phyloP scores from a whole-genome alignment of 805 yeast genomes.

The Cyberlindnera suaveolens region DNA sequence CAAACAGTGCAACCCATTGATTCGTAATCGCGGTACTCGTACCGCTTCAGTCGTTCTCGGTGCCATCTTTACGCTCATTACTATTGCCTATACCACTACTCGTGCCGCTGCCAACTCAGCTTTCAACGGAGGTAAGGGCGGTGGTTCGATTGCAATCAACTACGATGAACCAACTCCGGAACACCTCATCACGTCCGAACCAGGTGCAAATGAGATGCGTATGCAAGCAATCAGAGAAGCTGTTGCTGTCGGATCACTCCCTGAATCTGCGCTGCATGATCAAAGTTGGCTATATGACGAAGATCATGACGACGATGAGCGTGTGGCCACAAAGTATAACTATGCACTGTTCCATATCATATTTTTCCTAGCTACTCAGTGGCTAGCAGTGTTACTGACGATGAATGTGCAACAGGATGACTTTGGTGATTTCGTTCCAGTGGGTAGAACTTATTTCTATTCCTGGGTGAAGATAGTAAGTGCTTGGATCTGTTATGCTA shows the following conservation, averaged over 20 bases:
- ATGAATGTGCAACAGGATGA: constrained; percentile 83
- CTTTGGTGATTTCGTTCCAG: constrained; percentile 88
- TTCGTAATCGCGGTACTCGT: constrained; percentile 84
- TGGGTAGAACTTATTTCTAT: constrained; percentile 92
- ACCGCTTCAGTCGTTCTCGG: constrained; percentile 84
- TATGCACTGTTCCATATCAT: constrained; percentile 85
- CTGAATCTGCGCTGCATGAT: constrained; percentile 84
- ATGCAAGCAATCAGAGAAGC: constrained; percentile 87
- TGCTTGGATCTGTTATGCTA: constrained; percentile 83
- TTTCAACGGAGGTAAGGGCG: constrained; percentile 39
- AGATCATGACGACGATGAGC: constrained; percentile 50
- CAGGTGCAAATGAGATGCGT: constrained; percentile 68
- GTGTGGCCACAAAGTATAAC: constrained; percentile 65
- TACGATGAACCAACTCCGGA: constrained; percentile 25
- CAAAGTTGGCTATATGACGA: constrained; percentile 49
- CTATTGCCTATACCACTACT: constrained; percentile 95
- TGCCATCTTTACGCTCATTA: constrained; percentile 87
- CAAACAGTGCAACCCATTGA: constrained; percentile 82
- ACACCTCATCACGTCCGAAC: constrained; percentile 37
- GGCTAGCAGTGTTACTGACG: constrained; percentile 89
- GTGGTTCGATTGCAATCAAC: constrained; percentile 30
- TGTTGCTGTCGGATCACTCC: constrained; percentile 92
- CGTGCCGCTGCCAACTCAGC: constrained; percentile 87
- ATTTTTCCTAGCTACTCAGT: constrained; percentile 92
- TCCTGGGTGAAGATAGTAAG: constrained; percentile 91